A percentile compares a stretch with the other conserved stretches of the same genome.
Evolutionary conservation across 202 grass and related monocot species (phyloP).

Genomic region (Elaeis oleifera): DNA sequence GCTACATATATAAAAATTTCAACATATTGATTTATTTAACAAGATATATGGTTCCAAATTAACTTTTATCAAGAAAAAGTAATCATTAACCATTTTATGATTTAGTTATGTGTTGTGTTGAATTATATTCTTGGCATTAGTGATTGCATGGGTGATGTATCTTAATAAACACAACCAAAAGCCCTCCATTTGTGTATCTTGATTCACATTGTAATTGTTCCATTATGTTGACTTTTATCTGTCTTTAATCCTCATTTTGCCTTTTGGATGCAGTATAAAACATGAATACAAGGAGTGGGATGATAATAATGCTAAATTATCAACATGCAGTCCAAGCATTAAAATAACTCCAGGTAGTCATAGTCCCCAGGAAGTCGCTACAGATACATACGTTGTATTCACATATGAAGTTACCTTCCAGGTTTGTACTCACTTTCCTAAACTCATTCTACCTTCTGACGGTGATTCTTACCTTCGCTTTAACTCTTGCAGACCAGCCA

Average conservation of each 20-base stretch:
- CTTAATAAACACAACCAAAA: no score
- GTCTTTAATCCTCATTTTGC: neutral
- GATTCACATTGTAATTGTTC: no score
- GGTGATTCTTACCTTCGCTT: slow-evolving; percentile 10
- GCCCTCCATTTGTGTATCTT: no score
- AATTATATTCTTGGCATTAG: no score
- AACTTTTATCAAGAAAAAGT: no score
- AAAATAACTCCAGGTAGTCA: slow-evolving; percentile 83
- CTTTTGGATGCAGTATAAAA: slow-evolving; percentile 55
- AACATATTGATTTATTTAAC: no score
- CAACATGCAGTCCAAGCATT: slow-evolving; percentile 67
- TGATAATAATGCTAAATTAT: slow-evolving; percentile 65
- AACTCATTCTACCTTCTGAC: slow-evolving; percentile 9
- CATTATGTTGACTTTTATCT: no score
- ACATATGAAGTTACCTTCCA: slow-evolving; percentile 87
- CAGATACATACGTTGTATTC: slow-evolving; percentile 69
- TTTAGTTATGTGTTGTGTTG: no score
- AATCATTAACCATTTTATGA: no score
- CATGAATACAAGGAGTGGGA: slow-evolving; percentile 82
- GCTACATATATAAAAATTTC: no score
- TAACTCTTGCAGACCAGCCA: slow-evolving; percentile 1
- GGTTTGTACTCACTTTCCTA: slow-evolving; percentile 38
- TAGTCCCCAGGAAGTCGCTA: slow-evolving; percentile 67
- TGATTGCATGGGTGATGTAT: no score
- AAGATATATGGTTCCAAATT: no score